Percentiles rank a stretch among this genome's conserved stretches.
These are phyloP conservation scores for Hanseniaspora sp. DNA, from an alignment of 1,139 yeast species.

Conservation along the genomic window DNA sequence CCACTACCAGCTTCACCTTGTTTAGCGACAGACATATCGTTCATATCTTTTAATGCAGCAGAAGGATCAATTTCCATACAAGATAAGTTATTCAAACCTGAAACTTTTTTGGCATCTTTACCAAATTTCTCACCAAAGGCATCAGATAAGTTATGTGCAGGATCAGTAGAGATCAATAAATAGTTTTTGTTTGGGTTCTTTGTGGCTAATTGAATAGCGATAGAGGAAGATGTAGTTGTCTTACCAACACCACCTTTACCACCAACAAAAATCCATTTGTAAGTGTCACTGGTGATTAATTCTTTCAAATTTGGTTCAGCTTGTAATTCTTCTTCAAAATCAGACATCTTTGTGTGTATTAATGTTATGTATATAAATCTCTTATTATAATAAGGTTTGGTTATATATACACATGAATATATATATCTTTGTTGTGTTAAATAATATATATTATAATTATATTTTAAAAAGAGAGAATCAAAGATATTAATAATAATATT, in stretches of 20 bases:
- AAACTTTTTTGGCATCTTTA: slow-evolving; percentile 87
- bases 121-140: slow-evolving; percentile 97
- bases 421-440: too few species aligned
- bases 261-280: slow-evolving; percentile 95
- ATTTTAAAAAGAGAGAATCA: too few species aligned
- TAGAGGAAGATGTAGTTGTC: slow-evolving; percentile 91
- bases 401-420: background rate
- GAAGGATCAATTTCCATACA: slow-evolving; percentile 99
- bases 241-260: slow-evolving; percentile 99
- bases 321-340: slow-evolving; percentile 27
- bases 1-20: slow-evolving; percentile 21
- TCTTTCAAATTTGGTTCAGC: slow-evolving; percentile 62
- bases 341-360: slow-evolving; percentile 18
- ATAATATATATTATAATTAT: too few species aligned
- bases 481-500: too few species aligned
- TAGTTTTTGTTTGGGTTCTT: slow-evolving; percentile 73
- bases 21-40: slow-evolving; percentile 38
- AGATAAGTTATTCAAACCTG: slow-evolving; percentile 74
- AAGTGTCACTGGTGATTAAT: slow-evolving; percentile 50
- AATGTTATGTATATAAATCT: background rate
- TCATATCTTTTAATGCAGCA: slow-evolving; percentile 83
- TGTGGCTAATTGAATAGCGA: slow-evolving; percentile 80
- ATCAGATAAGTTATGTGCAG: slow-evolving; percentile 93
- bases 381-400: too few species aligned
- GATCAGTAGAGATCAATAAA: slow-evolving; percentile 87